These are phyloP conservation scores for Parascedosporium putredinis DNA, from an alignment of 2,329 filamentous ascomycete genomes.

Conservation along the genomic window DNA sequence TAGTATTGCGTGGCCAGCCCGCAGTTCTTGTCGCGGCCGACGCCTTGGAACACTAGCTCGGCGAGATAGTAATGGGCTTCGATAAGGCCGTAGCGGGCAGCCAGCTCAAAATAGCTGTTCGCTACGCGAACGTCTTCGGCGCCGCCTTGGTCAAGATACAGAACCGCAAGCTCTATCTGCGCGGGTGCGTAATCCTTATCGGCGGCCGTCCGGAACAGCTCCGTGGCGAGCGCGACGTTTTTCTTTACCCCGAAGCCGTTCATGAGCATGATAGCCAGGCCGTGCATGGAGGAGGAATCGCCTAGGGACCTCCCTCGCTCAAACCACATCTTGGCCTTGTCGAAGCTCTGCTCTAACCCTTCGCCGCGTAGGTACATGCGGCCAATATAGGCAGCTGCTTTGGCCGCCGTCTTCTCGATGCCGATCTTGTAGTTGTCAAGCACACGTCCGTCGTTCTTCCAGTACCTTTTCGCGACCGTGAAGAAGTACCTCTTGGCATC, in stretches of 20 bases:
- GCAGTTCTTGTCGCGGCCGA: slow-evolving; percentile 72
- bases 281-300: slow-evolving; percentile 76
- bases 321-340: slow-evolving; percentile 72
- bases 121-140: slow-evolving; percentile 63
- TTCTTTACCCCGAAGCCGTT: slow-evolving; percentile 62
- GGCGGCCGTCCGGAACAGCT: slow-evolving; percentile 67
- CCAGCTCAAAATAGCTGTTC: slow-evolving; percentile 78
- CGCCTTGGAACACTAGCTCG: slow-evolving; percentile 71
- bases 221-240: slow-evolving; percentile 61
- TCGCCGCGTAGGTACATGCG: slow-evolving; percentile 86
- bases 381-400: slow-evolving; percentile 78
- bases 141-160: slow-evolving; percentile 76
- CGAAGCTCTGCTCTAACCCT: slow-evolving; percentile 68
- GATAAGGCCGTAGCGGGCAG: slow-evolving; percentile 70
- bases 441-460: slow-evolving; percentile 66
- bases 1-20: slow-evolving; percentile 71
- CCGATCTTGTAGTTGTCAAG: slow-evolving; percentile 58
- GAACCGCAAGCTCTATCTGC: slow-evolving; percentile 70
- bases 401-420: slow-evolving; percentile 69
- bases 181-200: slow-evolving; percentile 73
- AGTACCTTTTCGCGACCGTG: slow-evolving; percentile 69
- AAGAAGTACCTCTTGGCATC: slow-evolving; percentile 74
- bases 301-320: slow-evolving; percentile 64
- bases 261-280: slow-evolving; percentile 73
- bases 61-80: slow-evolving; percentile 89